These are phyloP conservation scores for Nephelium lappaceum DNA, from an alignment of 345 rosid genomes.

Conservation along the genomic window DNA sequence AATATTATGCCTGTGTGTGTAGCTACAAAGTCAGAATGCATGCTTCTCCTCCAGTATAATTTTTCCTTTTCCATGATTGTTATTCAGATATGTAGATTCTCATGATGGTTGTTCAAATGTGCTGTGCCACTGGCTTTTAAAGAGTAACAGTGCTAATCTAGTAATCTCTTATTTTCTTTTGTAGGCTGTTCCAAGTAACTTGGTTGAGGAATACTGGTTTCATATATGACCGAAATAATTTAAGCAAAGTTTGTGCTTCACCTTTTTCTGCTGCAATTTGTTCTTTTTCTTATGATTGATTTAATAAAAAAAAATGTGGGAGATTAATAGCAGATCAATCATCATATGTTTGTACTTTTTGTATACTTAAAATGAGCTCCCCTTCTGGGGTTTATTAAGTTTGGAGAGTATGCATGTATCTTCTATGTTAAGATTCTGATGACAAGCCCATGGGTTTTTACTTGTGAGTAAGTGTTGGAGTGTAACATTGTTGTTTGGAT, in stretches of 20 bases:
- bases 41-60: not conserved
- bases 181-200: conserved; percentile 92
- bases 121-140: not conserved
- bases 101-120: not conserved
- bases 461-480: not conserved
- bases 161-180: conserved; percentile 46
- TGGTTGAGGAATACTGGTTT: conserved; percentile 89
- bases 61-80: not conserved
- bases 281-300: conserved; percentile 12
- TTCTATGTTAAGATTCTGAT: conserved; percentile 2
- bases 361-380: not conserved
- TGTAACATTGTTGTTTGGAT: not conserved
- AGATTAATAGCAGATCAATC: not conserved
- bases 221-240: conserved; percentile 70
- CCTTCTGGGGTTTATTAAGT: not conserved
- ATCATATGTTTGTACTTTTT: not conserved
- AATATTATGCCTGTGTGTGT: not conserved
- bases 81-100: not conserved
- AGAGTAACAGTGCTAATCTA: conserved; percentile 29
- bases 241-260: conserved; percentile 75
- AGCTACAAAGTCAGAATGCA: not conserved
- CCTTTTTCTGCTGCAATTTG: conserved; percentile 15
- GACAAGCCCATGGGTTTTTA: not conserved
- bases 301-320: not conserved
- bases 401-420: not conserved